A percentile compares a stretch with the other conserved stretches of the same genome.
Evolutionary conservation across 2,329 filamentous ascomycete genomes (phyloP).

Genomic region (Camptophora hylomeconis): DNA sequence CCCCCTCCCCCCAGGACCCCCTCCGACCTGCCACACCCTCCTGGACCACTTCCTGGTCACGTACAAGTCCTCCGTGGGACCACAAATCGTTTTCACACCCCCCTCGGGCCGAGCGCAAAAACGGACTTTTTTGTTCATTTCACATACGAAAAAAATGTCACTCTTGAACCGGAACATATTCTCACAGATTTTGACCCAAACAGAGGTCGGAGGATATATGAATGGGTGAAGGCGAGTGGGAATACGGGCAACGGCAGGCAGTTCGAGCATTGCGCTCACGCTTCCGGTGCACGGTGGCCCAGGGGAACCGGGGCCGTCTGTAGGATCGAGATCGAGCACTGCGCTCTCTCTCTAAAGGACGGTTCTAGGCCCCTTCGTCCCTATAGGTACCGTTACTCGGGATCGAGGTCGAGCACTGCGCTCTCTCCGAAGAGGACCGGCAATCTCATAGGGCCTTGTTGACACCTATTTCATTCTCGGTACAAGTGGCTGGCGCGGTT

Average conservation of each 20-base stretch:
- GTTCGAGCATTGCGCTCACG: too few relatives aligned
- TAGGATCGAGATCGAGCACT: slow-evolving; percentile 1
- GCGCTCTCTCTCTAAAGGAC: neutral
- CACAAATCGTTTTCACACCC: too few relatives aligned
- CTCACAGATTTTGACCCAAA: slow-evolving; percentile 4
- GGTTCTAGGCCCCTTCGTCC: neutral
- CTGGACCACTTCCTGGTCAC: too few relatives aligned
- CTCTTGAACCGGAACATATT: slow-evolving; percentile 11
- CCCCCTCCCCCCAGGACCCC: too few relatives aligned
- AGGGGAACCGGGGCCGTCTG: neutral
- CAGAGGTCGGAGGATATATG: slow-evolving; percentile 4
- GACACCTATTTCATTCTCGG: neutral
- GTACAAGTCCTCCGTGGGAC: too few relatives aligned
- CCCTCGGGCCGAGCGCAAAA: too few relatives aligned
- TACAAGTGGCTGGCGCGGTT: neutral
- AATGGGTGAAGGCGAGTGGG: neutral
- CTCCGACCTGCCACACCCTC: too few relatives aligned
- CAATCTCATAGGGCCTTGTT: slow-evolving; percentile 1
- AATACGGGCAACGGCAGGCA: too few relatives aligned
- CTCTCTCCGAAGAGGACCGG: neutral
- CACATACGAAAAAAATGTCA: too few relatives aligned
- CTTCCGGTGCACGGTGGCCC: neutral
- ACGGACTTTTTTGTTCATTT: too few relatives aligned
- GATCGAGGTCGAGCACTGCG: neutral
- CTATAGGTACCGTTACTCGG: neutral